Conservation (phyloP, 306 rosid species). For the Senna siamea region DNA sequence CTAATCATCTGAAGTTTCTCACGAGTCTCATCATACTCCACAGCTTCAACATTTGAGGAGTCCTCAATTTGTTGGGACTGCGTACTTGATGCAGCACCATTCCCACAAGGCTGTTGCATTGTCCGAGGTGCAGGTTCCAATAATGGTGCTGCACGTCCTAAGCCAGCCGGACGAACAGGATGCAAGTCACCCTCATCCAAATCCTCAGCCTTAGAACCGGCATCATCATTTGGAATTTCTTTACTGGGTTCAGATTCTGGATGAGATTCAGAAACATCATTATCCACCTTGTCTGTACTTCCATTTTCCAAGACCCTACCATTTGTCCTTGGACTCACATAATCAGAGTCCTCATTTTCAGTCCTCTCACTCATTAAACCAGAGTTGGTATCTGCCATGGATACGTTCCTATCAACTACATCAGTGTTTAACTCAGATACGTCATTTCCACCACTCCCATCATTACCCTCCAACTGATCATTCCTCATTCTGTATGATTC, state of each 20-base stretch:
- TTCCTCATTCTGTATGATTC: slow-evolving; percentile 37
- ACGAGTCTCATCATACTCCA: slow-evolving; percentile 90
- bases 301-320: slow-evolving; percentile 40
- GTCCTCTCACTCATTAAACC: slow-evolving; percentile 34
- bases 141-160: slow-evolving; percentile 85
- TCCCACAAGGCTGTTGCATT: slow-evolving; percentile 78
- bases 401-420: slow-evolving; percentile 41
- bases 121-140: slow-evolving; percentile 74
- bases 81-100: slow-evolving; percentile 58
- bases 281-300: slow-evolving; percentile 40
- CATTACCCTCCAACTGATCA: slow-evolving; percentile 31
- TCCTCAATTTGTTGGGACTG: slow-evolving; percentile 79
- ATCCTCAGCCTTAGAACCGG: slow-evolving; percentile 36
- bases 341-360: slow-evolving; percentile 50
- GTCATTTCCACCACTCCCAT: slow-evolving; percentile 48
- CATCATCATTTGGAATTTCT: slow-evolving; percentile 39
- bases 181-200: slow-evolving; percentile 45
- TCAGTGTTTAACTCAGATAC: slow-evolving; percentile 37
- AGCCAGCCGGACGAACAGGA: slow-evolving; percentile 86
- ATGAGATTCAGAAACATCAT: slow-evolving; percentile 40
- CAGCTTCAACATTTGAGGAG: slow-evolving; percentile 67
- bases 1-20: slow-evolving; percentile 92
- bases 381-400: slow-evolving; percentile 36
- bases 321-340: slow-evolving; percentile 40
- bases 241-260: slow-evolving; percentile 43